Percentiles rank a stretch among this genome's conserved stretches.
phyloP scores from a whole-genome alignment of 176 grass and related monocot species.

The Chrysopogon serrulatus region DNA sequence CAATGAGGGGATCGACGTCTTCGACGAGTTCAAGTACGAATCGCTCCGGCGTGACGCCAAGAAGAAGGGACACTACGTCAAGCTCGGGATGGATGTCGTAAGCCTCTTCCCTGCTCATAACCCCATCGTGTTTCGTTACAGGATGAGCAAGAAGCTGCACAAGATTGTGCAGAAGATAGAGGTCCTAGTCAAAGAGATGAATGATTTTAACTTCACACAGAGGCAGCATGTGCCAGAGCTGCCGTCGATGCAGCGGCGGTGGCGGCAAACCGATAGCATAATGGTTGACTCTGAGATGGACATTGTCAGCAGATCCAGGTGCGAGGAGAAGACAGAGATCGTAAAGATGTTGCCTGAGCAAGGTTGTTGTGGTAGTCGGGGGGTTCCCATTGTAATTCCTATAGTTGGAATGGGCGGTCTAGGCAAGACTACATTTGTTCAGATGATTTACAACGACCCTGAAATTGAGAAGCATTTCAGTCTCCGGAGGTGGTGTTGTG shows the following conservation, averaged over 20 bases:
- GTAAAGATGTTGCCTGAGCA: not conserved
- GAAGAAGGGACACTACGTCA: not conserved
- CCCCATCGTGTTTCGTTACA: not conserved
- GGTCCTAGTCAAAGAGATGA: not conserved
- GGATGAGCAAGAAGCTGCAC: slow-evolving; percentile 28
- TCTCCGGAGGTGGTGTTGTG: not conserved
- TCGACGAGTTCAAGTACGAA: not conserved
- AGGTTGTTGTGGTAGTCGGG: too few species aligned
- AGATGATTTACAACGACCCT: not conserved
- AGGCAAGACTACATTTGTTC: not conserved
- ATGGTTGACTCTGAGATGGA: not conserved
- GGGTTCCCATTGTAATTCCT: not conserved
- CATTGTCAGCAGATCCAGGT: not conserved
- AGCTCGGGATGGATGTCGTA: not conserved
- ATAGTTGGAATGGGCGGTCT: not conserved
- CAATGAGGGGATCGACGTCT: not conserved
- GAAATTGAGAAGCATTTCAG: not conserved
- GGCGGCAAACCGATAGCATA: not conserved
- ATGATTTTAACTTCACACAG: not conserved
- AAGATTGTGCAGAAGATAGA: slow-evolving; percentile 8
- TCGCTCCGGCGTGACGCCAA: not conserved
- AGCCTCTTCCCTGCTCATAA: not conserved
- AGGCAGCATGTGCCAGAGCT: not conserved
- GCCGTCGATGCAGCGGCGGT: not conserved
- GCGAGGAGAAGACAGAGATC: not conserved